Base-by-base conservation (phyloP, 129 eudicot genomes). In the Apium graveolens region DNA sequence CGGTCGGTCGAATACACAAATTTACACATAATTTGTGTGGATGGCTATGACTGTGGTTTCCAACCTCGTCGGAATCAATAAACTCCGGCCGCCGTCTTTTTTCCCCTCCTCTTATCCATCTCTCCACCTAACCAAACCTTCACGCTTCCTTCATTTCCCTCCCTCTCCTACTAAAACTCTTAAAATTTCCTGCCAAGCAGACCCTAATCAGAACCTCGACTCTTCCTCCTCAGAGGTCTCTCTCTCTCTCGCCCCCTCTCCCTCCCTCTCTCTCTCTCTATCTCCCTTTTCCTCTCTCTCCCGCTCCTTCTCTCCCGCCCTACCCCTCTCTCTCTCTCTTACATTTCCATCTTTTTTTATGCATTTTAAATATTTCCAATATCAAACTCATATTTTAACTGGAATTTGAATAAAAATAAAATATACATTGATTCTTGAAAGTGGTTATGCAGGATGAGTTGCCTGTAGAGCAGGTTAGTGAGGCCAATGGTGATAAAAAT, bases 71-170 rank as follows among this genome's bases (percentile, higher is more conserved):
- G 72, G 72, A 66, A 66, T 66, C 72, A 29, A 66, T 32, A 66
- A 66, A 31, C 72, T 66, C 72, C 72, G 72, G 72, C 37, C 72
- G 39, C 37, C 72, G 72, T 27, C 20, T 31, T 66, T 1, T 66
- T 14, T 3, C 0, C 41, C 16, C 38, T 66, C 71, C 39, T 65
- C 72, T 66, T 31, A 1, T 31, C 35, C 24, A 16, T 66, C 72
- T 66, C 72, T 66, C 20, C 41, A 31, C 24, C 41, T 31, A 11
- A 3, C 5, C 11, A 60, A 60, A 60, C 4, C 37, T 31, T 7
- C 41, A 9, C 41, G 8, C 24, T 5, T 14, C 39, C 20, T 66
- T 60, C 68, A 60, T 60, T 60, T 60, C 68, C 39, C 72, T 12
- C 21, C 48, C 48, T 44, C 72, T 66, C 2, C 20, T 14, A 13